These are phyloP conservation scores for Plasmodium relictum DNA, from an alignment of 169 alveolate genomes.

Conservation along the genomic window DNA sequence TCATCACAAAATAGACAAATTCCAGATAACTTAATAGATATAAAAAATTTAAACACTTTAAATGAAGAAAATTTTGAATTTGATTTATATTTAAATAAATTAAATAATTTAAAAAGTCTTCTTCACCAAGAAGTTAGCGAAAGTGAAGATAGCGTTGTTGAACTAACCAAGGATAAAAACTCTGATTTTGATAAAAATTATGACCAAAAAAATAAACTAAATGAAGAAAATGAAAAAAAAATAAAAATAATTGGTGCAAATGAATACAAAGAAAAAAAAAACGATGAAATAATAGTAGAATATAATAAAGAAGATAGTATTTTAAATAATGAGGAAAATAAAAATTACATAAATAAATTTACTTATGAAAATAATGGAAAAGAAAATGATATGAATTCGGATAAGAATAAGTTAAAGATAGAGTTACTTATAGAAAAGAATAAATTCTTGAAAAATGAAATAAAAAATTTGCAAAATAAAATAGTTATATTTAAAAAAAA, in stretches of 20 bases:
- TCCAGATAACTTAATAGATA: constrained; percentile 9
- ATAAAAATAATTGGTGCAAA: not conserved
- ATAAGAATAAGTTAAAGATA: not conserved
- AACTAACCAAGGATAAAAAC: not conserved
- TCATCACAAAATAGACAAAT: constrained; percentile 5
- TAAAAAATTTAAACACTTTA: not conserved
- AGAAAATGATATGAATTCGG: not conserved
- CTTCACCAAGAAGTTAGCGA: constrained; percentile 33
- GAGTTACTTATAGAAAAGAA: constrained; percentile 14
- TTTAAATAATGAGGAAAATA: not conserved
- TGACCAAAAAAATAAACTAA: not conserved
- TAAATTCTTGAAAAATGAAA: constrained; percentile 7
- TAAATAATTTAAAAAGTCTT: constrained; percentile 50
- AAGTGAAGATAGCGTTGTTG: constrained; percentile 2
- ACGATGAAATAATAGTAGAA: not conserved
- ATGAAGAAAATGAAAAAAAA: not conserved
- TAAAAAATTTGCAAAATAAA: constrained; percentile 43
- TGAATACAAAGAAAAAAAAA: not conserved
- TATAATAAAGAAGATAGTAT: not conserved
- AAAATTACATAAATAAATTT: not conserved
- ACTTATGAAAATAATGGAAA: not conserved
- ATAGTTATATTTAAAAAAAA: constrained; percentile 46
- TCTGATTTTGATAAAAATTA: not conserved
- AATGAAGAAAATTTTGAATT: constrained; percentile 44
- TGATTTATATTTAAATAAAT: constrained; percentile 23